These are phyloP conservation scores for Melampsora larici-populina DNA, from an alignment of 1,284 basidiomycete genomes.

Conservation along the genomic window DNA sequence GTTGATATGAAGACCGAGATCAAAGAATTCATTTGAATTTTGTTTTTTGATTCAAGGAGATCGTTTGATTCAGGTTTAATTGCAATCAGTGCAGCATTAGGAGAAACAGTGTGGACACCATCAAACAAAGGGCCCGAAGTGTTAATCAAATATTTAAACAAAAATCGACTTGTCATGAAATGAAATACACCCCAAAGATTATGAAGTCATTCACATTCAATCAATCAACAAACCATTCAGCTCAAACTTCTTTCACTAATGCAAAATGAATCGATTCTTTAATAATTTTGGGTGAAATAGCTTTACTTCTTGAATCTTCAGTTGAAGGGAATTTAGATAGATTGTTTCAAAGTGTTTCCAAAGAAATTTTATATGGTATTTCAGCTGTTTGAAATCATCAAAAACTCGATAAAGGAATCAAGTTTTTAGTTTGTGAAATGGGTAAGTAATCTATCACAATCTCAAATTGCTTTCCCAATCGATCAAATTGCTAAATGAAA, in stretches of 20 bases:
- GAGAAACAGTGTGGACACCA: slow-evolving; percentile 33
- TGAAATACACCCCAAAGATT: neutral
- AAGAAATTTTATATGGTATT: slow-evolving; percentile 37
- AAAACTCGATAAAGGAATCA: neutral
- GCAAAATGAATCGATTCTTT: slow-evolving; percentile 14
- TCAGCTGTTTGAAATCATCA: slow-evolving; percentile 30
- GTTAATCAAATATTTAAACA: slow-evolving; percentile 22
- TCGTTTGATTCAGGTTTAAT: slow-evolving; percentile 9
- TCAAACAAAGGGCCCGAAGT: slow-evolving; percentile 16
- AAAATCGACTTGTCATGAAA: neutral
- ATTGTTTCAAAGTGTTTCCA: slow-evolving; percentile 8
- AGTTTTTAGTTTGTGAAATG: slow-evolving; percentile 29
- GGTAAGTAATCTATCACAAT: no score
- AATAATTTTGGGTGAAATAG: slow-evolving; percentile 18
- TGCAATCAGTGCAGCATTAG: slow-evolving; percentile 15
- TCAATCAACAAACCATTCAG: neutral
- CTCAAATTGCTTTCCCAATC: neutral
- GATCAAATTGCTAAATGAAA: neutral
- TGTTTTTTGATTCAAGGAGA: neutral
- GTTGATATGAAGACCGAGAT: neutral
- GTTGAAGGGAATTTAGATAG: no score
- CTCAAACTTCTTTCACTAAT: slow-evolving; percentile 11
- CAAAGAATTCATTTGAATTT: neutral
- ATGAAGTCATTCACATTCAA: slow-evolving; percentile 28
- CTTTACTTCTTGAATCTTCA: no score